phyloP scores from a whole-genome alignment of 2,329 filamentous ascomycete genomes.

The Onygena corvina region DNA sequence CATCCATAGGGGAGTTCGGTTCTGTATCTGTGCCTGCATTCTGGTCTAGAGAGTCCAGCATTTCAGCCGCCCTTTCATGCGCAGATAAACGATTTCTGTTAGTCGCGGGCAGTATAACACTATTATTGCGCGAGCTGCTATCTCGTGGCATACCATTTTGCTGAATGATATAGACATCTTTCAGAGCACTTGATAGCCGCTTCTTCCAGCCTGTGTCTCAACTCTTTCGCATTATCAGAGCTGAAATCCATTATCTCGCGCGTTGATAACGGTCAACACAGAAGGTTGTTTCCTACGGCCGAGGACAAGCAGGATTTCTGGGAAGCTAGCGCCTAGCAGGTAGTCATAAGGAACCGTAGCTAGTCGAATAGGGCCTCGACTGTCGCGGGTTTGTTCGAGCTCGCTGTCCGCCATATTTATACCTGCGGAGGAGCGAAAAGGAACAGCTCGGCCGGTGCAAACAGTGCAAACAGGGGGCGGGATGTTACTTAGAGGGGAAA shows the following conservation, averaged over 20 bases:
- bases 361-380: too few relatives aligned
- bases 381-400: neutral
- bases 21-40: constrained; percentile 45
- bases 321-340: too few relatives aligned
- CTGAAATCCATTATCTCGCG: constrained; percentile 21
- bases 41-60: constrained; percentile 66
- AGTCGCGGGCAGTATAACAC: neutral
- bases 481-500: neutral
- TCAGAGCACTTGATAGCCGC: constrained; percentile 87
- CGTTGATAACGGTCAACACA: neutral
- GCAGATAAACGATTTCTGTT: constrained; percentile 3
- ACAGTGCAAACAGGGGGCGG: constrained; percentile 22
- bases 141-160: constrained; percentile 62
- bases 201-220: constrained; percentile 66
- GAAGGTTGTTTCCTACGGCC: too few relatives aligned
- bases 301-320: too few relatives aligned
- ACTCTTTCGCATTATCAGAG: constrained; percentile 39
- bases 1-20: constrained; percentile 47
- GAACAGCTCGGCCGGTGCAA: constrained; percentile 14
- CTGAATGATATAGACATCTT: constrained; percentile 85
- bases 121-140: neutral
- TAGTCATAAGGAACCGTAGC: too few relatives aligned
- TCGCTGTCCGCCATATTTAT: neutral
- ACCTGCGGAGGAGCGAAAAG: neutral
- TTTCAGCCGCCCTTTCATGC: constrained; percentile 87